Percentiles rank a stretch among this genome's conserved stretches.
Conservation (phyloP, 306 rosid genomes). For the Prunus mira region DNA sequence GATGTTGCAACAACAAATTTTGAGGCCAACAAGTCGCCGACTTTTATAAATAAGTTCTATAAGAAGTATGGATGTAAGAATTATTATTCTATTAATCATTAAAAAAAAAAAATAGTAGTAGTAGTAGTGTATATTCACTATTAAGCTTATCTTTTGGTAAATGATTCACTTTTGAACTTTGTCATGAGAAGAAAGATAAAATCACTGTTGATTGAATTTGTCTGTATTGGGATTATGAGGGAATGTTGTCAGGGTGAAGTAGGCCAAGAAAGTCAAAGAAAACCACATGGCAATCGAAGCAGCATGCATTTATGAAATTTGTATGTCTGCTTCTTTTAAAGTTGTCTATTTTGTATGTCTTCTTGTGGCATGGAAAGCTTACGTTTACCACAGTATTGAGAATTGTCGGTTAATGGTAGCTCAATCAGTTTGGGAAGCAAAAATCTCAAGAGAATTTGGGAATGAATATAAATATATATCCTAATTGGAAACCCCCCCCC, state of each 20-base stretch:
- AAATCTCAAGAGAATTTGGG: too few species aligned
- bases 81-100: too few species aligned
- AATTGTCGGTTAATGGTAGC: slow-evolving; percentile 3
- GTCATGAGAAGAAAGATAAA: neutral
- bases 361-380: slow-evolving; percentile 24
- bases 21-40: too few species aligned
- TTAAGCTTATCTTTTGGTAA: neutral
- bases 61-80: too few species aligned
- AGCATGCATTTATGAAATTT: slow-evolving; percentile 46
- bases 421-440: neutral
- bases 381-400: slow-evolving; percentile 34
- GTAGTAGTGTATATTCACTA: too few species aligned
- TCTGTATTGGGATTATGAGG: neutral
- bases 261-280: slow-evolving; percentile 13
- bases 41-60: too few species aligned
- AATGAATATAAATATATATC: too few species aligned
- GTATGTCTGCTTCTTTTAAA: slow-evolving; percentile 29
- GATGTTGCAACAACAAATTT: too few species aligned
- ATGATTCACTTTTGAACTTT: neutral
- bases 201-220: neutral
- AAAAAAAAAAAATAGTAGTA: too few species aligned
- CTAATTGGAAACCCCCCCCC: too few species aligned
- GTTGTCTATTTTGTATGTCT: neutral
- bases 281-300: slow-evolving; percentile 34
- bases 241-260: slow-evolving; percentile 48